A percentile compares a stretch with the other conserved stretches of the same genome.
phyloP scores from a whole-genome alignment of 83 land plant species.

The Picea abies region DNA sequence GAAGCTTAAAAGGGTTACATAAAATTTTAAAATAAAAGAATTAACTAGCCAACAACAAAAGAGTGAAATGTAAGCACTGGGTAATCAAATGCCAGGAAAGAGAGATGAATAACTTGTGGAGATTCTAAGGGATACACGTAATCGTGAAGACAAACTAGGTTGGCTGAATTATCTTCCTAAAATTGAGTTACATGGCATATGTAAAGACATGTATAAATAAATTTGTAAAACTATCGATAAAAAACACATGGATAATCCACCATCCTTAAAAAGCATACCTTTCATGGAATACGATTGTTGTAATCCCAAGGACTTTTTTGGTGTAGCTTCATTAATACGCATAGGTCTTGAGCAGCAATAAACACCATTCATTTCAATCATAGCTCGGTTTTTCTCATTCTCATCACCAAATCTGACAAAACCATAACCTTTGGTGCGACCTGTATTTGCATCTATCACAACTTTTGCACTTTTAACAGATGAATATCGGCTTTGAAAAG shows the following conservation, averaged over 20 bases:
- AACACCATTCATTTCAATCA: constrained; percentile 74
- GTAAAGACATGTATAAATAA: background rate
- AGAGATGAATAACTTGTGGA: background rate
- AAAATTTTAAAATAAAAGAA: too few species aligned
- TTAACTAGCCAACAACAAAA: background rate
- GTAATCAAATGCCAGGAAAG: background rate
- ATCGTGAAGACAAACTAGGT: background rate
- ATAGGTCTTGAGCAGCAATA: constrained; percentile 63
- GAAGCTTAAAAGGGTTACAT: background rate
- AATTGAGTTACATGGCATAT: background rate
- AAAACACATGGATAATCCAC: background rate
- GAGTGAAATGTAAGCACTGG: background rate
- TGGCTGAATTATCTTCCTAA: background rate
- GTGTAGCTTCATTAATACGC: constrained; percentile 61
- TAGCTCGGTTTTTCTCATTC: constrained; percentile 54
- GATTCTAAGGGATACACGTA: background rate
- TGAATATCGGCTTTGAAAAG: constrained; percentile 41
- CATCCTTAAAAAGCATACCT: constrained; percentile 29
- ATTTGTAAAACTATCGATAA: background rate
- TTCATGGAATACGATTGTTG: constrained; percentile 39
- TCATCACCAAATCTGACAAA: constrained; percentile 58
- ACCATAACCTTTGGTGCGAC: constrained; percentile 70
- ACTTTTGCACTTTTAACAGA: constrained; percentile 75
- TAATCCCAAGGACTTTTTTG: constrained; percentile 24
- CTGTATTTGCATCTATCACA: constrained; percentile 60